Percentiles rank a stretch among this genome's conserved stretches.
Conservation (phyloP, 2,329 filamentous ascomycete species). For the Exophiala oligosperma region DNA sequence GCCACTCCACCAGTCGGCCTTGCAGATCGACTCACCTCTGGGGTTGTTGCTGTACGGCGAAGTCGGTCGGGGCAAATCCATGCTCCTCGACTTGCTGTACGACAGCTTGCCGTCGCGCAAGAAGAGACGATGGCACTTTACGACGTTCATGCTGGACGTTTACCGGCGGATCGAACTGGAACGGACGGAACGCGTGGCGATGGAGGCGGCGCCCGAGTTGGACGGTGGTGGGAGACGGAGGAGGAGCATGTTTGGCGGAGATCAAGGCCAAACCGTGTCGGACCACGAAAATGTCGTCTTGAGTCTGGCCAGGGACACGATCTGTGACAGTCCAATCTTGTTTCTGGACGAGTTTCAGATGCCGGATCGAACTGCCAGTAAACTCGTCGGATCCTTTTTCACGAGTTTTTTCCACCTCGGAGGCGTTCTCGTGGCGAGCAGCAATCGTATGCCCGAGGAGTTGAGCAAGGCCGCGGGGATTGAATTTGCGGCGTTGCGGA, state of each 20-base stretch:
- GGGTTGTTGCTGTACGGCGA: conserved; percentile 78
- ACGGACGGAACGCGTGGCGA: conserved; percentile 40
- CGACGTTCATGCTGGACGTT: conserved; percentile 80
- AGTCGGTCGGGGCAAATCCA: conserved; percentile 80
- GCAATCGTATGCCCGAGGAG: conserved; percentile 82
- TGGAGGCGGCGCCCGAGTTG: neutral
- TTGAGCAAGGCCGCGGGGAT: conserved; percentile 72
- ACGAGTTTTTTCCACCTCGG: conserved; percentile 80
- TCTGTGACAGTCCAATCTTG: conserved; percentile 71
- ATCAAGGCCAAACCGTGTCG: conserved; percentile 14
- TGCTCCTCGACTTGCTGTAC: conserved; percentile 81
- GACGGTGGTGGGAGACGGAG: neutral
- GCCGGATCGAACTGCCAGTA: conserved; percentile 73
- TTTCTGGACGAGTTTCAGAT: conserved; percentile 85
- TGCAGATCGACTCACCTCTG: conserved; percentile 69
- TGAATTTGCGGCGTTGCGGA: conserved; percentile 52
- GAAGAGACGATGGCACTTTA: conserved; percentile 79
- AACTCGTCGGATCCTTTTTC: conserved; percentile 76
- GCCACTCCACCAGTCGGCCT: conserved; percentile 68
- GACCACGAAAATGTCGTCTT: conserved; percentile 67
- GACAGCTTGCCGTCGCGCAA: conserved; percentile 71
- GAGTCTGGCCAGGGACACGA: conserved; percentile 72
- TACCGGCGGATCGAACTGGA: conserved; percentile 70
- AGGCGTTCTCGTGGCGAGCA: conserved; percentile 76
- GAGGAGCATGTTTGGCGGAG: conserved; percentile 3